Evolutionary conservation across 1,284 basidiomycete species (phyloP).

Genomic region (Singerocomus inundabilis): DNA sequence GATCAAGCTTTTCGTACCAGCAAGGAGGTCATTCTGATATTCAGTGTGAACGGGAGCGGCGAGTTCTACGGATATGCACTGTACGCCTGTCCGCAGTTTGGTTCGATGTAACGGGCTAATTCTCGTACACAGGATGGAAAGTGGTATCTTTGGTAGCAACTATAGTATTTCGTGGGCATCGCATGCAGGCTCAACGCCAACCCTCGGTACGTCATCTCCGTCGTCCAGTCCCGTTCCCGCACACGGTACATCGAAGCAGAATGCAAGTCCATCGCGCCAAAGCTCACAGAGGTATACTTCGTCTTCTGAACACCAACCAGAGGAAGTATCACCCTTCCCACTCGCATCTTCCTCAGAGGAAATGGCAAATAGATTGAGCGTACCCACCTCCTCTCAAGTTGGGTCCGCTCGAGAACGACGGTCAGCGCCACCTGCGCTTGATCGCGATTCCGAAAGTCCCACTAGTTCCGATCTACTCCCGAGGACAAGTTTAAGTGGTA

Average conservation of each 20-base stretch:
- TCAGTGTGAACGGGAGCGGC: conserved; percentile 89
- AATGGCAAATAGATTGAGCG: neutral
- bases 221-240: conserved; percentile 22
- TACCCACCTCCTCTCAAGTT: neutral
- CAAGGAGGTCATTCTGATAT: conserved; percentile 83
- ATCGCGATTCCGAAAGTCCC: conserved; percentile 35
- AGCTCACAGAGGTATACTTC: conserved; percentile 32
- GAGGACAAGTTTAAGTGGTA: conserved; percentile 36
- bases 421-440: conserved; percentile 56
- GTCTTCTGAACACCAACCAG: conserved; percentile 39
- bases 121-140: conserved; percentile 52
- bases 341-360: conserved; percentile 15
- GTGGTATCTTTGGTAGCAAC: conserved; percentile 53
- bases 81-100: conserved; percentile 39
- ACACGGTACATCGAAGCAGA: conserved; percentile 21
- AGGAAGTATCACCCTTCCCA: conserved; percentile 44
- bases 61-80: conserved; percentile 88
- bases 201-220: conserved; percentile 29
- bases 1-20: conserved; percentile 92
- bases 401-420: conserved; percentile 16
- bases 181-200: conserved; percentile 40
- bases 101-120: conserved; percentile 8
- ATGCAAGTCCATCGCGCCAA: neutral
- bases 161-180: conserved; percentile 61
- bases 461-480: conserved; percentile 31